Conservation (phyloP, 2,329 filamentous ascomycete genomes). For the Sclerotinia trifoliorum region DNA sequence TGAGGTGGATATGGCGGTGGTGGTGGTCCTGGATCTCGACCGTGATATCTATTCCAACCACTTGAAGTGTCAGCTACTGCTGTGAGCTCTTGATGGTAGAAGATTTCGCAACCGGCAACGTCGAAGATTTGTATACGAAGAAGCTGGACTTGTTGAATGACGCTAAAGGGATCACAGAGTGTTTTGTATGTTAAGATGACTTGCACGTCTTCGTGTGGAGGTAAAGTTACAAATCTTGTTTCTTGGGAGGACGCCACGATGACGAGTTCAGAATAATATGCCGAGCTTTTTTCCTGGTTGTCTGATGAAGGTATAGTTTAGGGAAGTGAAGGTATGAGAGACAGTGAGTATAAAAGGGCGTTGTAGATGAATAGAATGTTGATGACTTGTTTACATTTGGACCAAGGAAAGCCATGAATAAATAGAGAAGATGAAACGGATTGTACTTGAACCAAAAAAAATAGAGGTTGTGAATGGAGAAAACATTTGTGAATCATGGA, state of each 20-base stretch:
- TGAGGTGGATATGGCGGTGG: conserved; percentile 24
- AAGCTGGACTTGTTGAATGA: conserved; percentile 26
- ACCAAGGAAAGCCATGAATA: background rate
- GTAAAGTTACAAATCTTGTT: conserved; percentile 15
- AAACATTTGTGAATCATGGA: conserved; percentile 10
- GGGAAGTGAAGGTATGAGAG: background rate
- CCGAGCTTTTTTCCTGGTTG: background rate
- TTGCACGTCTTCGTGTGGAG: conserved; percentile 26
- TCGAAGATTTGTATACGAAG: conserved; percentile 29
- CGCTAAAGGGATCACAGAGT: conserved; percentile 25
- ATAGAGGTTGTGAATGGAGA: conserved; percentile 2
- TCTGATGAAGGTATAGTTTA: background rate
- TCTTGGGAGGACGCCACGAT: conserved; percentile 30
- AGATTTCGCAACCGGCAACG: conserved; percentile 22
- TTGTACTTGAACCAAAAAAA: background rate
- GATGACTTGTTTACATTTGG: background rate
- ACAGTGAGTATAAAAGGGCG: background rate
- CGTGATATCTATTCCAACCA: conserved; percentile 31
- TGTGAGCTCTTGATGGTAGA: conserved; percentile 25
- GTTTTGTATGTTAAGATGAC: conserved; percentile 27
- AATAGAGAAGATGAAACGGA: background rate
- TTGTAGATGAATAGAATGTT: background rate
- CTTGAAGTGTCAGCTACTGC: conserved; percentile 23
- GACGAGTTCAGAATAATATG: background rate
- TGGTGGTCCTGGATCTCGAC: conserved; percentile 29